phyloP scores from a whole-genome alignment of 2,329 filamentous ascomycete species.

The Sclerotinia nivalis region DNA sequence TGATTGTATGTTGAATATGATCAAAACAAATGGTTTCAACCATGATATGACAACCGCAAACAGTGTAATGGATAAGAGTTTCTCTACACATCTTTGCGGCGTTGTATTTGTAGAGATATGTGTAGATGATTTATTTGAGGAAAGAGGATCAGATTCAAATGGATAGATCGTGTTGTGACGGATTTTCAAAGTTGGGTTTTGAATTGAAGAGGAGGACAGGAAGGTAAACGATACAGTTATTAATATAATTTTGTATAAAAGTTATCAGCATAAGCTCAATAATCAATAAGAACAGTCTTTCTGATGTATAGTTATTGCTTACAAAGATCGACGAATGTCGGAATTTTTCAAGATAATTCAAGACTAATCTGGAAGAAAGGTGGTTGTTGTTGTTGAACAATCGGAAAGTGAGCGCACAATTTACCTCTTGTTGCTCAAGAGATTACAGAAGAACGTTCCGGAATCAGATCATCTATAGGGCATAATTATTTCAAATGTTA shows the following conservation, averaged over 20 bases:
- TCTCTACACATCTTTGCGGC: not conserved
- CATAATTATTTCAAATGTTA: not conserved
- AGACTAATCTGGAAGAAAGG: not conserved
- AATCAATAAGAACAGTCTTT: not conserved
- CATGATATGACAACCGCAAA: not conserved
- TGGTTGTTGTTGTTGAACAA: not conserved
- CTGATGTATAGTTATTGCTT: not conserved
- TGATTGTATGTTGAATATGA: not conserved
- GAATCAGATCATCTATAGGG: not conserved
- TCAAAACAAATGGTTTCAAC: constrained; percentile 12
- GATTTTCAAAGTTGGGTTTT: not conserved
- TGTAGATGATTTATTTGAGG: not conserved
- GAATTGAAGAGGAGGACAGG: not conserved
- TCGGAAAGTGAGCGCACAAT: not conserved
- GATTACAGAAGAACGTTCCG: not conserved
- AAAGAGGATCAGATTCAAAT: too few species aligned
- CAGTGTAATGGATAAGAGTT: not conserved
- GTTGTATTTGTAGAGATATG: rapidly evolving
- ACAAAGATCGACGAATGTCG: not conserved
- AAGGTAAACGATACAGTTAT: not conserved
- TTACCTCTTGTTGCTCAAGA: not conserved
- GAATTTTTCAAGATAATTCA: rapidly evolving
- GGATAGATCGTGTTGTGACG: too few species aligned
- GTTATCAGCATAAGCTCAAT: not conserved
- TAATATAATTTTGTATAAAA: not conserved